Conservation (phyloP, 768 basidiomycete species). For the Paxillus involutus region DNA sequence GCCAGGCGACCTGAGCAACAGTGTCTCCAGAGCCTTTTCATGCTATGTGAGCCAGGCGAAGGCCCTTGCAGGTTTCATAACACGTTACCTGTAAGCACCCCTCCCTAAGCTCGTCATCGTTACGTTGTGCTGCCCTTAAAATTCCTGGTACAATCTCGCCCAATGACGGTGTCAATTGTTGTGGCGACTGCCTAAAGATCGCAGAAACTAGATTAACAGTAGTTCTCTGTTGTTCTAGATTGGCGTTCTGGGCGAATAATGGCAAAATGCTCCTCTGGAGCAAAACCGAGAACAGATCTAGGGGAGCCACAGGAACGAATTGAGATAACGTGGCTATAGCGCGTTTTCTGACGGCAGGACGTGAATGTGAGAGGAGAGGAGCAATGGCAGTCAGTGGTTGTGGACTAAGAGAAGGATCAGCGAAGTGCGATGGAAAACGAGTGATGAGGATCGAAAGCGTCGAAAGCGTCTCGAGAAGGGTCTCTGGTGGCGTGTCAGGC, state of each 20-base stretch:
- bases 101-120: conserved; percentile 85
- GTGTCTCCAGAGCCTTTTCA: conserved; percentile 75
- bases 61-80: neutral
- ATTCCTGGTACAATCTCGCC: conserved; percentile 68
- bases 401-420: conserved; percentile 50
- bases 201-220: conserved; percentile 80
- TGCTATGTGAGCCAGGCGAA: conserved; percentile 5
- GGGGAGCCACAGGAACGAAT: conserved; percentile 72
- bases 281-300: conserved; percentile 60
- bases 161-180: conserved; percentile 61
- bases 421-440: conserved; percentile 73
- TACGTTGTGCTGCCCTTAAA: conserved; percentile 63
- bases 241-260: conserved; percentile 50
- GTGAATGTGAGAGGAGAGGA: conserved; percentile 69
- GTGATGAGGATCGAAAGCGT: conserved; percentile 87
- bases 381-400: conserved; percentile 67
- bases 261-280: conserved; percentile 60
- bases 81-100: conserved; percentile 66
- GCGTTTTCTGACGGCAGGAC: conserved; percentile 89
- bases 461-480: conserved; percentile 78
- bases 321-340: conserved; percentile 85
- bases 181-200: conserved; percentile 72
- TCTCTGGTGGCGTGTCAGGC: conserved; percentile 74
- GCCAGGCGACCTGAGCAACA: conserved; percentile 80
- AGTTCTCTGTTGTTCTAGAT: conserved; percentile 70